These are phyloP conservation scores for Phyllostachys edulis DNA, from an alignment of 176 grass and related monocot species.

Conservation along the genomic window DNA sequence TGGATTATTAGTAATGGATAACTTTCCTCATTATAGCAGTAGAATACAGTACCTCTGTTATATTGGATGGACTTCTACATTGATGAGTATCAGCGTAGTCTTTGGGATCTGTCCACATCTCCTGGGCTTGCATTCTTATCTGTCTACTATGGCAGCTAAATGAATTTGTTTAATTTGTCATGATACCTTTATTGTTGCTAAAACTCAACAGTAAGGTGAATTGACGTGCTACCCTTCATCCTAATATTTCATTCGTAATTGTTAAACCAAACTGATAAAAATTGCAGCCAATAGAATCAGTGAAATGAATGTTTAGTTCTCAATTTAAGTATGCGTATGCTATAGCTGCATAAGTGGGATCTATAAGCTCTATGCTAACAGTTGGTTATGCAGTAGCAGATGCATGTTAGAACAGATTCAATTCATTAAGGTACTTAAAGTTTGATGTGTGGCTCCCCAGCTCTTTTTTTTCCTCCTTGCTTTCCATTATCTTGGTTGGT, in stretches of 20 bases:
- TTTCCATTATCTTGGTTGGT: constrained; percentile 15
- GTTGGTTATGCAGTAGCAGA: background rate
- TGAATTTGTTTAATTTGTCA: background rate
- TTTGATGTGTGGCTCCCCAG: constrained; percentile 8
- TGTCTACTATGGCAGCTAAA: background rate
- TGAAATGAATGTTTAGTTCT: background rate
- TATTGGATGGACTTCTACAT: background rate
- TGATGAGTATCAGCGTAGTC: background rate
- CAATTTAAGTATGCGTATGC: background rate
- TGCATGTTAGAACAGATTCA: constrained; percentile 4
- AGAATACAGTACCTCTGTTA: background rate
- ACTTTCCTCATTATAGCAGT: background rate
- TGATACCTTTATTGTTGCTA: background rate
- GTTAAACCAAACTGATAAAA: background rate
- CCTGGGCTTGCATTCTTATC: background rate
- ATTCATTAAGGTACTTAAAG: constrained; percentile 12
- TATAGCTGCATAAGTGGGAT: background rate
- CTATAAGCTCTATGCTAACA: background rate
- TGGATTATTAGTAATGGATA: constrained; percentile 1
- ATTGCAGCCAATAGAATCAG: background rate
- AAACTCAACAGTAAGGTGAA: background rate
- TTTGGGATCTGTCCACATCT: background rate
- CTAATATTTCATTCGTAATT: background rate
- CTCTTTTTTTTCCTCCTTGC: background rate
- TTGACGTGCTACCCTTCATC: background rate